phyloP scores from a whole-genome alignment of 2,329 filamentous ascomycete species.

The Seiridium cupressi region DNA sequence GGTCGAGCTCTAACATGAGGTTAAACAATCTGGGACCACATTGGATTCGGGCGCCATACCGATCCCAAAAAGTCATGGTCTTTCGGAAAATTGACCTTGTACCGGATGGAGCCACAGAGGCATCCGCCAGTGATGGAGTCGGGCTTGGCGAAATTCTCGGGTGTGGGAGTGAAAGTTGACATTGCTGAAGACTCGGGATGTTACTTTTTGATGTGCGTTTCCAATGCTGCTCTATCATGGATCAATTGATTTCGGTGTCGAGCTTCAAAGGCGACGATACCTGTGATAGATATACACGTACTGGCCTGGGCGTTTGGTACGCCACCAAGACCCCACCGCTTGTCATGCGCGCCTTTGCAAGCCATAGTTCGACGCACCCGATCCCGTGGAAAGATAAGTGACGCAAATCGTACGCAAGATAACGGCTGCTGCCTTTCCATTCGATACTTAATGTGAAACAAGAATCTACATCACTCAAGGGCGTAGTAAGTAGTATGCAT shows the following conservation, averaged over 20 bases:
- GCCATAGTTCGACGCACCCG: not conserved
- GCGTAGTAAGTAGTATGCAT: too few relatives aligned
- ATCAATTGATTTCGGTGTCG: too few relatives aligned
- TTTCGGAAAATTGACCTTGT: constrained; percentile 43
- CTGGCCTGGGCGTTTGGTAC: not conserved
- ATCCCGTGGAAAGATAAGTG: not conserved
- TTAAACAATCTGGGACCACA: not conserved
- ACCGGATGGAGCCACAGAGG: constrained; percentile 48
- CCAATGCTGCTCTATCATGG: too few relatives aligned
- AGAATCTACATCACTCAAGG: too few relatives aligned
- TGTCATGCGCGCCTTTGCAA: not conserved
- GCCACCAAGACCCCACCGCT: not conserved
- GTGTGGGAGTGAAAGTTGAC: constrained; percentile 13
- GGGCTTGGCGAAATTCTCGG: constrained; percentile 27
- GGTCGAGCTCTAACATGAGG: constrained; percentile 33
- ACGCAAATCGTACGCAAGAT: not conserved
- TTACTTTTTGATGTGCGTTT: too few relatives aligned
- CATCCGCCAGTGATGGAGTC: constrained; percentile 47
- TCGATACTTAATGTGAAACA: too few relatives aligned
- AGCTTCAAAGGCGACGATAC: too few relatives aligned
- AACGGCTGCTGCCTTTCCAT: too few relatives aligned
- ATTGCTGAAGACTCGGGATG: not conserved
- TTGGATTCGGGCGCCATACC: constrained; percentile 9
- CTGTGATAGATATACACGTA: not conserved
- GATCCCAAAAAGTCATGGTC: constrained; percentile 39